Evolutionary conservation across 2,329 filamentous ascomycete genomes (phyloP), one percentile per base, ranked within the genome.

Genomic region (Sarocladium brachiariae): DNA sequence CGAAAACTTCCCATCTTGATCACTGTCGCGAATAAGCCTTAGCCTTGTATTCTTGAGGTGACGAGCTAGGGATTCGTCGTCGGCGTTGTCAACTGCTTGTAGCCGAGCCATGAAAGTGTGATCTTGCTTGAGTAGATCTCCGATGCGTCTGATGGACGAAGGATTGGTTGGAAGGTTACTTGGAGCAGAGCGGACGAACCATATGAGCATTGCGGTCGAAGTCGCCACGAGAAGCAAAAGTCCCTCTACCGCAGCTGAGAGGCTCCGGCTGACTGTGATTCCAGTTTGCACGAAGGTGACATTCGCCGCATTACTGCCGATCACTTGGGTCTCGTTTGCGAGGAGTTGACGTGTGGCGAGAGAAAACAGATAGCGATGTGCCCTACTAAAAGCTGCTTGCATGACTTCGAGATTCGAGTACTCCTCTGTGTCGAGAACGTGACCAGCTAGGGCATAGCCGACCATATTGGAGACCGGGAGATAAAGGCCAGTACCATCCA

Each of bases 341-440:
- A 64, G 41, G 0, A 64, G 19, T 0, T 23, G 7, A 2, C 38
- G 53, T 0, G 63, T 34, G 0, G 66, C 63, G 0, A 62, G 2
- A 0, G 66, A 61, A 37, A 71, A 70, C 0, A 68, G 5, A 2
- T 57, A 53, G n/a, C 61, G 55, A 21, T 69, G 66, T 0, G 63
- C 63, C 0, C 51, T 35, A 1, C 50, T 13, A 11, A 60, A 69
- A 0, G 57, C 47, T 56, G 7, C 0, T 52, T 24, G 0, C 69
- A 21, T 1, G 48, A 0, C 0, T 52, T 19, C 0, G 49, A 33
- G 3, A 57, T 38, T 6, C 16, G 4, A 39, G 19, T 19, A 16
- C 16, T 18, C 16, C 13, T 16, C 16, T n/a, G 6, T 16, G 18
- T 9, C 16, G 35, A 39, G 7, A n/a, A 19, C 16, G 16, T 2